Base-by-base conservation (phyloP, 352 stramenopile genomes). In the Pythium oligandrum region DNA sequence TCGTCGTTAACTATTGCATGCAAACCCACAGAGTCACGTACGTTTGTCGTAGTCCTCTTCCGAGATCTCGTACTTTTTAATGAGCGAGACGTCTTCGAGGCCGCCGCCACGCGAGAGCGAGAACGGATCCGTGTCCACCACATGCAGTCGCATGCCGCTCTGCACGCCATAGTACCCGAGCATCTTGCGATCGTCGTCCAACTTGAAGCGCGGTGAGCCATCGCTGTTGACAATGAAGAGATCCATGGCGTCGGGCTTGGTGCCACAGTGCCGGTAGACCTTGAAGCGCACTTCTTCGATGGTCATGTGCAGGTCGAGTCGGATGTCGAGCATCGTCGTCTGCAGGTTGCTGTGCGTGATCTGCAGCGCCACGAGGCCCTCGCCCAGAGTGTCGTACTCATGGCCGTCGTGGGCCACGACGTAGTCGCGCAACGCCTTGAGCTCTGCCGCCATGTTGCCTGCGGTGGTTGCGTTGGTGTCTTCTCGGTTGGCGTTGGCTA, bases 11-110 rank as follows among this genome's bases (percentile, higher is more conserved):
- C n/a, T 48, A 8, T 48, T 48, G n/a, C 44, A 26, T 26, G n/a
- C 17, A 48, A 26, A 48, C 7, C 38, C 12, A 42, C 7, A 8
- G 38, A 42, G 12, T 42, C 38, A 59, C 73, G 48, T 79, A 94
- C 96, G 87, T 54, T 98, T 98, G 70, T 99, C 78, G 74, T 99
- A 99, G 59, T 98, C 96, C 42, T 98, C 96, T 46, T 99, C 97
- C 0, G 78, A 95, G 75, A 99, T 99, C 60, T 88, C 68, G 71
- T 99, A 99, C 76, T 99, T 99, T 56, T 98, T 62, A 30, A 99
- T 84, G 44, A 98, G 79, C 6, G 87, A 95, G 7, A 96, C 87
- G 68, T 99, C 94, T 64, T 99, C 97, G 9, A 99, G 93, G 4
- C 93, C 96, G 12, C 97, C 97, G 44, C 88, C 84, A 36, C 75